phyloP scores from a whole-genome alignment of 495 filamentous ascomycete genomes.

The Massariosphaeria phaeospora region DNA sequence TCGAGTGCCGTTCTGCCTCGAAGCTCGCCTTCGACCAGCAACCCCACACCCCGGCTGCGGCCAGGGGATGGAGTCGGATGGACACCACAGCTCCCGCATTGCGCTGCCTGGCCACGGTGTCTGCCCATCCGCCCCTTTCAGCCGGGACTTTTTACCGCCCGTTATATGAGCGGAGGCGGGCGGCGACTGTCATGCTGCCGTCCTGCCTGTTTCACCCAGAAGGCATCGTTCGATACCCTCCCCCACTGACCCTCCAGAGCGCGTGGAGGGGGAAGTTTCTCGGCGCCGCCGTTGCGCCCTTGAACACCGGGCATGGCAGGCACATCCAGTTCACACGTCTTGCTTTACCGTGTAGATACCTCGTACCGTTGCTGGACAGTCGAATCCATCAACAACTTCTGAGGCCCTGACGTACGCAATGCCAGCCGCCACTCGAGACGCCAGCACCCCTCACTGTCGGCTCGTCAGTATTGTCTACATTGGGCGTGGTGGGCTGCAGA shows the following conservation, averaged over 20 bases:
- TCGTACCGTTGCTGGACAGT: no score
- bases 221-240: background rate
- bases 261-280: background rate
- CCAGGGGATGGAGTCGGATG: background rate
- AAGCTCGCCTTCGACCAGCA: no score
- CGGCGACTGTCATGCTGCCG: background rate
- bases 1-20: no score
- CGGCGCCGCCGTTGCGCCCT: background rate
- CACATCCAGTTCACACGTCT: no score
- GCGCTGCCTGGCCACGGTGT: background rate
- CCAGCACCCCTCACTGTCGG: no score
- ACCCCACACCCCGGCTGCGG: background rate
- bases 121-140: conserved; percentile 11
- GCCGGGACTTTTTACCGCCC: conserved; percentile 20
- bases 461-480: no score
- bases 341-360: no score
- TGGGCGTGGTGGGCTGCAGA: no score
- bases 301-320: background rate
- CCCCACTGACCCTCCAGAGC: background rate
- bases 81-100: background rate
- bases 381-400: no score
- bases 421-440: no score
- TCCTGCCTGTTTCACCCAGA: conserved; percentile 21
- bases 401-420: no score
- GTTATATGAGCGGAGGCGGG: conserved; percentile 6